Conservation (phyloP, 768 basidiomycete genomes). For the Xerocomus potaroensis region DNA sequence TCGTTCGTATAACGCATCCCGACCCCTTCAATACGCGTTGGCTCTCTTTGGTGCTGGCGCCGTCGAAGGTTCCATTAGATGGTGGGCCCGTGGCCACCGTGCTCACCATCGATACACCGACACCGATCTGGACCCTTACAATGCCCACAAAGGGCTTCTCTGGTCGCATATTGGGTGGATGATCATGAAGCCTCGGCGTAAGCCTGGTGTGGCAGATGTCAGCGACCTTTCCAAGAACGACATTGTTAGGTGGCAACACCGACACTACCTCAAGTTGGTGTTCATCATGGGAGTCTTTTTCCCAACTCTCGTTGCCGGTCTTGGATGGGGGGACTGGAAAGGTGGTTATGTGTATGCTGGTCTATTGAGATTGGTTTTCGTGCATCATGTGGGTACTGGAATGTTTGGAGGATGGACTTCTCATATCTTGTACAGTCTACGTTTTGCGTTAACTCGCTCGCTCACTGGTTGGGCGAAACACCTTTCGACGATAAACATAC, state of each 20-base stretch:
- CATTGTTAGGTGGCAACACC: constrained; percentile 85
- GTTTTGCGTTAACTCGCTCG: constrained; percentile 95
- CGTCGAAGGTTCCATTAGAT: constrained; percentile 94
- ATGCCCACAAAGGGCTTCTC: constrained; percentile 83
- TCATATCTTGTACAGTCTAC: constrained; percentile 60
- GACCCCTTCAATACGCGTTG: constrained; percentile 79
- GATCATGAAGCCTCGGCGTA: constrained; percentile 85
- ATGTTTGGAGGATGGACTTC: neutral
- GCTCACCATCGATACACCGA: constrained; percentile 97
- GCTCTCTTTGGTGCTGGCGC: constrained; percentile 88
- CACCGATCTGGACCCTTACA: constrained; percentile 95
- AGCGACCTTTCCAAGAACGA: constrained; percentile 78
- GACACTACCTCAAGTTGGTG: constrained; percentile 68
- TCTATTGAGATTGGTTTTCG: constrained; percentile 73
- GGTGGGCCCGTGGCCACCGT: constrained; percentile 98
- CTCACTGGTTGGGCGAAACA: constrained; percentile 91
- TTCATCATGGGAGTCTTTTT: constrained; percentile 66
- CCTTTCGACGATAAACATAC: constrained; percentile 96
- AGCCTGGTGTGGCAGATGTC: constrained; percentile 86
- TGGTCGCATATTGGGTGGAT: constrained; percentile 93
- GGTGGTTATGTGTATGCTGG: constrained; percentile 89
- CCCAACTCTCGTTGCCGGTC: constrained; percentile 73
- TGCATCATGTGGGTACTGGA: constrained; percentile 68
- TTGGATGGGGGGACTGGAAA: constrained; percentile 79
- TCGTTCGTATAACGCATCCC: constrained; percentile 88